These are phyloP conservation scores for Colletotrichum navitas DNA, from an alignment of 2,329 filamentous ascomycete genomes.

Conservation along the genomic window DNA sequence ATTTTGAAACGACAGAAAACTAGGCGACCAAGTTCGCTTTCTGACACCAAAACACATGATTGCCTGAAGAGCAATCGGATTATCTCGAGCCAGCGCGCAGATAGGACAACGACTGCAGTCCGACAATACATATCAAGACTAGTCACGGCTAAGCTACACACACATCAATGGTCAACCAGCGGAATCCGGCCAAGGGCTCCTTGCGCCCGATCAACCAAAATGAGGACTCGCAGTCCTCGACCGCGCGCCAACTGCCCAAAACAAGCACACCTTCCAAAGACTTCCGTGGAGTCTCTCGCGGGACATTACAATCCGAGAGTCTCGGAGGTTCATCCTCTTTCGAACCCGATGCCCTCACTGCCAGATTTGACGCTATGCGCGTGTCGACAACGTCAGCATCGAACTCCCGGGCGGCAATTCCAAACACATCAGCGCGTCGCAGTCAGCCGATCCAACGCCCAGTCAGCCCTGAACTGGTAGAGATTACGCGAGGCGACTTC, in stretches of 20 bases:
- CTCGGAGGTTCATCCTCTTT: conserved; percentile 33
- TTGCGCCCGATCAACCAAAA: conserved; percentile 54
- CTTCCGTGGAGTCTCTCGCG: conserved; percentile 38
- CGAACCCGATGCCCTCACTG: conserved; percentile 39
- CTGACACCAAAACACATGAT: conserved; percentile 49
- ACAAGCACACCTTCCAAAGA: conserved; percentile 33
- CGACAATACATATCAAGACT: not conserved
- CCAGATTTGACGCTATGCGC: conserved; percentile 41
- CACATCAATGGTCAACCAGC: conserved; percentile 61
- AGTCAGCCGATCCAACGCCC: conserved; percentile 19
- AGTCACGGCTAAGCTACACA: not conserved
- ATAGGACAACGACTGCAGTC: conserved; percentile 19
- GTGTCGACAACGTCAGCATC: conserved; percentile 32
- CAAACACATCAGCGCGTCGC: conserved; percentile 21
- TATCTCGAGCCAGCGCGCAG: conserved; percentile 38
- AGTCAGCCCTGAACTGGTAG: conserved; percentile 36
- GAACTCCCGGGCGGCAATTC: conserved; percentile 18
- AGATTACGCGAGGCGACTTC: conserved; percentile 35
- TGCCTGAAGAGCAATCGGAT: conserved; percentile 44
- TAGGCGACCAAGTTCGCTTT: conserved; percentile 50
- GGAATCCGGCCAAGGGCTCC: conserved; percentile 59
- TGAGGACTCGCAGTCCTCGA: conserved; percentile 49
- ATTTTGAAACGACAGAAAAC: conserved; percentile 45
- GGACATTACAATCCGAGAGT: conserved; percentile 46
- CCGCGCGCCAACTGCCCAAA: conserved; percentile 41